Evolutionary conservation across 1,284 basidiomycete genomes (phyloP), one percentile per base, ranked within the genome.

Genomic region (Pascua guehoae): DNA sequence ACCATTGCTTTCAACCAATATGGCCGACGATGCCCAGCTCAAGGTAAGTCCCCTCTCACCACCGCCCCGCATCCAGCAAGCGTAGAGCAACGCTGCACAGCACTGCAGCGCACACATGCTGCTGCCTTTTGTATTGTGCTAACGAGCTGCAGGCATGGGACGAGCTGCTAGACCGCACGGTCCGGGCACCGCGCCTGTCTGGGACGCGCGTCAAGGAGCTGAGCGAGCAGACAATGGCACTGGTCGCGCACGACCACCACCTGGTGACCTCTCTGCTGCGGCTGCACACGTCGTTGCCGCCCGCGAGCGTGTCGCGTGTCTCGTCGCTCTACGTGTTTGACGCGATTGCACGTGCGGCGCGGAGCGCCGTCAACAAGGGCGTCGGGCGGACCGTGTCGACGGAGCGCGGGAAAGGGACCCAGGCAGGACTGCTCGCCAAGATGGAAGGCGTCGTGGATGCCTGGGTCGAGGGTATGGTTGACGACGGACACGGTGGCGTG

Each of bases 261-360:
- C 80, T 95, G 53, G 88, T 95, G 49, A 88, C 90, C 37, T 82
- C 85, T 52, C 81, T 96, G 43, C 92, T 88, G 74, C 86, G 88
- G 53, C 87, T 87, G 12, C 91, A 95, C 79, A 88, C 87, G 72
- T 84, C 84, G 11, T 80, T 94, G 36, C 79, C 84, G 4, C 74
- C 83, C 11, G 71, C 53, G 4, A 61, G 64, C 36, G 52, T 81
- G 16, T 78, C 81, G 61, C 92, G 95, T 71, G 84, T 92, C 59
- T 85, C 84, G 47, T 90, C 88, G 76, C 80, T 96, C 56, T 96
- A 96, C 76, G 85, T 87, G 45, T 89, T 96, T 72, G 92, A 96
- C 77, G 88, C 91, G 15, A 81, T 96, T 60, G 84, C 89, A 46
- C 85, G 92, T 55, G 89, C 87, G 15, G 89, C 89, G n/a, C 82